Evolutionary conservation across 306 rosid species (phyloP).

Genomic region (Alnus rubra): DNA sequence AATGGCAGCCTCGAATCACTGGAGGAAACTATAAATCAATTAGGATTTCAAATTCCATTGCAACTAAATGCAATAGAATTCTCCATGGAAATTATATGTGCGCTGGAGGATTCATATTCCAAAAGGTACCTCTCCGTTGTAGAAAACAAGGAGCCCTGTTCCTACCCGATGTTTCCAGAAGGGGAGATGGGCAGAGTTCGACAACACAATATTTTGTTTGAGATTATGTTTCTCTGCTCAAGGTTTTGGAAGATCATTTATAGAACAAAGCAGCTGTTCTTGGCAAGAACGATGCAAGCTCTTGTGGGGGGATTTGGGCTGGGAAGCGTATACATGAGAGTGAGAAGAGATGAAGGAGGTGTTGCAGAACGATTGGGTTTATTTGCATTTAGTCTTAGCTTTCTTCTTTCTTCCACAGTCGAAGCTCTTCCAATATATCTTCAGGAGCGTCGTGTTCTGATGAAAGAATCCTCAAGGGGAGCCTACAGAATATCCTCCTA

Average conservation of each 20-base stretch:
- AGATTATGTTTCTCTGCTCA: constrained; percentile 71
- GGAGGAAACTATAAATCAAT: constrained; percentile 46
- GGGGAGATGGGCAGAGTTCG: constrained; percentile 29
- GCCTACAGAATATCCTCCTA: constrained; percentile 76
- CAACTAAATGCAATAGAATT: constrained; percentile 80
- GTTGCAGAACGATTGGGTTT: constrained; percentile 69
- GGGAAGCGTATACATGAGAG: constrained; percentile 71
- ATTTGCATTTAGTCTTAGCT: constrained; percentile 87
- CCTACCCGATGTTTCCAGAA: constrained; percentile 38
- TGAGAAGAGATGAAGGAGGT: constrained; percentile 72
- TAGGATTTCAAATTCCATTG: constrained; percentile 61
- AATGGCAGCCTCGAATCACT: constrained; percentile 69
- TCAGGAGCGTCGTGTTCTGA: constrained; percentile 76
- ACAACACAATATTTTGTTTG: constrained; percentile 38
- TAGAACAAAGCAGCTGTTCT: constrained; percentile 83
- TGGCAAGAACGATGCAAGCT: constrained; percentile 88
- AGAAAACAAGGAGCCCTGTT: constrained; percentile 29
- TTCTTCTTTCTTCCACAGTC: constrained; percentile 84
- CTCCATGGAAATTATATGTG: constrained; percentile 69
- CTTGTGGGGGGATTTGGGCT: constrained; percentile 83
- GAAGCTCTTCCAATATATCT: constrained; percentile 91
- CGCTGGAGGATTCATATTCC: constrained; percentile 51
- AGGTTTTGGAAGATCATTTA: constrained; percentile 85
- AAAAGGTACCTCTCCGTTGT: constrained; percentile 7
- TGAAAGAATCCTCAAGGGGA: constrained; percentile 91